Base-by-base conservation (phyloP, 1,284 basidiomycete genomes). In the Tilletia caries region DNA sequence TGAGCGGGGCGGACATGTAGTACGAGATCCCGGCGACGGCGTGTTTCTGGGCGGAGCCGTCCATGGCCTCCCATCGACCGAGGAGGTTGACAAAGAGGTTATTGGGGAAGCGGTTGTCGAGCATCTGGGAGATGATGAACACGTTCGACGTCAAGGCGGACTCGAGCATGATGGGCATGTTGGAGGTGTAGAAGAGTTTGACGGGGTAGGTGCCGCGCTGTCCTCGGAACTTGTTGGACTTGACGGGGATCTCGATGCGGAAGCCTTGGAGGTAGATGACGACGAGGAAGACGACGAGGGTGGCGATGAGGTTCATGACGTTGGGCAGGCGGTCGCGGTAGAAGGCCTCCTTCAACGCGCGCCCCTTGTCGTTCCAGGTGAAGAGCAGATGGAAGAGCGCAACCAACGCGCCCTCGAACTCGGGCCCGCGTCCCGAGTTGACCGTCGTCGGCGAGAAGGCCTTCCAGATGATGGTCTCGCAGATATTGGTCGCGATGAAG, bases 111-210 rank as follows among this genome's bases (percentile, higher is more conserved):
- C 95, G 89, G 89, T 77, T 97, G 88, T 78, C 76, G 44, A 83
- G 76, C 95, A 98, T 98, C 86, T 98, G 96, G 60, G 90, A 92
- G 82, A 98, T 89, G 84, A 98, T 92, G 86, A 95, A 98, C 33
- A 98, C 89, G 85, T 98, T 97, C 73, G 90, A 91, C 10, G 93
- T 95, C 71, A 98, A 87, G 13, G 95, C 95, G 13, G 89, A 91
- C 86, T 98, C 92, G 75, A 98, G 89, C 95, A 98, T 98, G 87
- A 98, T 98, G 74, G 95, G 95, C 95, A 98, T 98, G 88, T 98
- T 98, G 74, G 89, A 91, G 29, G 95, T 98, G 87, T 98, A 98
- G 87, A 98, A 98, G 60, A 98, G 89, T 87, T 98, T 98, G 86
- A 98, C 89, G 70, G 96, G 95, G 87, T 96, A 98, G 44, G 89